phyloP scores from a whole-genome alignment of 2,329 filamentous ascomycete genomes.

The Colletotrichum truncatum region DNA sequence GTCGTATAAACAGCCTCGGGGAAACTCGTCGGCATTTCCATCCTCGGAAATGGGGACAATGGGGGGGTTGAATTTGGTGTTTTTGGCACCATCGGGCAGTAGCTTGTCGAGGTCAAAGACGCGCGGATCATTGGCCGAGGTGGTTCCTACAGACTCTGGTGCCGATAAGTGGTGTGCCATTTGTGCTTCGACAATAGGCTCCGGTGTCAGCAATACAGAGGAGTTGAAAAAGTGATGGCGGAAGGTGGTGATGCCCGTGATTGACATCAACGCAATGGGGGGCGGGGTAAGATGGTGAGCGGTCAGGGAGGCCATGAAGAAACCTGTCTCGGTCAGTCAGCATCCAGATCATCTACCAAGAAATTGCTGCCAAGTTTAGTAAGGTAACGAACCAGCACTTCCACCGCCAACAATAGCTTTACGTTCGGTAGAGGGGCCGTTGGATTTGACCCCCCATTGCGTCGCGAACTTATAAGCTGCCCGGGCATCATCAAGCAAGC shows the following conservation, averaged over 20 bases:
- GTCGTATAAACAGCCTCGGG: conserved; percentile 40
- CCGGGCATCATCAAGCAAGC: conserved; percentile 40
- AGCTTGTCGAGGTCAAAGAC: conserved; percentile 39
- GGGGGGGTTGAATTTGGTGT: conserved; percentile 10
- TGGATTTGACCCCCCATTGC: conserved; percentile 29
- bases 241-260: conserved; percentile 46
- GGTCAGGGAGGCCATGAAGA: conserved; percentile 41
- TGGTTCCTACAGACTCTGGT: conserved; percentile 36
- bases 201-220: conserved; percentile 38
- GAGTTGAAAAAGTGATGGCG: conserved; percentile 46
- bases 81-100: conserved; percentile 37
- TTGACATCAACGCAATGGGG: conserved; percentile 44
- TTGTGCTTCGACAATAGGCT: conserved; percentile 37
- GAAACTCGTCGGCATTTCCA: neutral
- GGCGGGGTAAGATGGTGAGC: conserved; percentile 40
- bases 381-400: conserved; percentile 43
- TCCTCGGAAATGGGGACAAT: neutral
- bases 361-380: neutral
- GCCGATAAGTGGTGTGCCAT: conserved; percentile 35
- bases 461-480: conserved; percentile 43
- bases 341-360: neutral
- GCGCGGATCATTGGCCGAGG: conserved; percentile 22
- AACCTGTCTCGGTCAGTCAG: conserved; percentile 34
- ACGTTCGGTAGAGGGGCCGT: conserved; percentile 22
- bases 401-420: conserved; percentile 43